Percentiles rank a stretch among this genome's conserved stretches.
These are phyloP conservation scores for Dissoconium aciculare DNA, from an alignment of 2,329 filamentous ascomycete genomes.

Conservation along the genomic window DNA sequence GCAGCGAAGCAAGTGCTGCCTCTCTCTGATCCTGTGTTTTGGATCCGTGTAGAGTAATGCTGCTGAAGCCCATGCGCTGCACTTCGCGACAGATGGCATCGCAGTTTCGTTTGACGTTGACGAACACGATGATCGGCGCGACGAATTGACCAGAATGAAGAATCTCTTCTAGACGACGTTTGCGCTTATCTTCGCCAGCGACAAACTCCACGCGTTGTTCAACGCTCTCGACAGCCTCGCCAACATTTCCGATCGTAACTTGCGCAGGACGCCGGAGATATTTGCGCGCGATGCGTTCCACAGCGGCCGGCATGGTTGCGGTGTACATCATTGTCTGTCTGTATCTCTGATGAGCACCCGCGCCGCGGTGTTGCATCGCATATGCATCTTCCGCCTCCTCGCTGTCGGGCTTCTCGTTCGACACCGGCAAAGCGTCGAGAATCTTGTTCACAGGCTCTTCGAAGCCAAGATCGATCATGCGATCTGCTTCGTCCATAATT, in stretches of 20 bases:
- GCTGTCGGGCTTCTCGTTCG: slow-evolving; percentile 87
- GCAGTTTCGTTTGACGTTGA: slow-evolving; percentile 99
- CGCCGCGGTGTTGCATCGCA: slow-evolving; percentile 60
- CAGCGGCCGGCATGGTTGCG: slow-evolving; percentile 83
- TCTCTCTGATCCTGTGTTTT: slow-evolving; percentile 98
- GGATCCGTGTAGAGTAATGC: slow-evolving; percentile 81
- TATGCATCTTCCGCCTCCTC: slow-evolving; percentile 77
- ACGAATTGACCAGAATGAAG: slow-evolving; percentile 64
- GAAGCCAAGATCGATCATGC: slow-evolving; percentile 97
- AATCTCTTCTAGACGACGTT: slow-evolving; percentile 89
- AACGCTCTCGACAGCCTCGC: slow-evolving; percentile 93
- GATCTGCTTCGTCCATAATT: slow-evolving; percentile 98
- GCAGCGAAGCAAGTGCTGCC: slow-evolving; percentile 72
- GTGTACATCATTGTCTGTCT: slow-evolving; percentile 99
- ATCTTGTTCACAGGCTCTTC: slow-evolving; percentile 98
- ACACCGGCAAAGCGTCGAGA: slow-evolving; percentile 78
- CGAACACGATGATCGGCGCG: slow-evolving; percentile 93
- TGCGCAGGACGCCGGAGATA: slow-evolving; percentile 87
- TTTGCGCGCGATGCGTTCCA: slow-evolving; percentile 93
- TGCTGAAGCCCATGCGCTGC: slow-evolving; percentile 79
- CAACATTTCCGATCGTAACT: slow-evolving; percentile 84
- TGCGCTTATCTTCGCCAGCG: slow-evolving; percentile 80
- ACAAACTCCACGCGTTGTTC: slow-evolving; percentile 94
- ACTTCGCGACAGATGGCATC: slow-evolving; percentile 89
- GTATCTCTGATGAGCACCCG: slow-evolving; percentile 65